A percentile compares a stretch with the other conserved stretches of the same genome.
These are phyloP conservation scores for Quercus mongolica DNA, from an alignment of 306 rosid genomes.

Conservation along the genomic window DNA sequence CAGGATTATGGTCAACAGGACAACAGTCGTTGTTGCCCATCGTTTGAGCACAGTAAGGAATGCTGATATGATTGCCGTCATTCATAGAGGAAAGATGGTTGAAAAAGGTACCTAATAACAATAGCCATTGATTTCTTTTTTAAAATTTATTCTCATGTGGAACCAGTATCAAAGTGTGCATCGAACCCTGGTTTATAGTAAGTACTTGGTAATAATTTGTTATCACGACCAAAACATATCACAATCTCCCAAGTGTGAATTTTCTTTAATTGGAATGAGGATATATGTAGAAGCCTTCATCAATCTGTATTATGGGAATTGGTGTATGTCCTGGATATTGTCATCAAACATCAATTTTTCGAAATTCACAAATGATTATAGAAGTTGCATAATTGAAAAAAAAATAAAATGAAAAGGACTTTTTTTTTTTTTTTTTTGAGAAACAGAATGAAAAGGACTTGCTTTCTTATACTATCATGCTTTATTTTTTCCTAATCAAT, in stretches of 20 bases:
- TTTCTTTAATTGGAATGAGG: background rate
- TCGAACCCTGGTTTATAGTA: background rate
- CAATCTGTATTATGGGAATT: background rate
- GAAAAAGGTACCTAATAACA: constrained; percentile 46
- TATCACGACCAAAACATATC: background rate
- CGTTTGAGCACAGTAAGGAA: constrained; percentile 63
- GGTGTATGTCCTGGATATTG: background rate
- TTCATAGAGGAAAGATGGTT: constrained; percentile 63
- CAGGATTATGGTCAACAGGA: constrained; percentile 55
- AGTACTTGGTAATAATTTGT: background rate
- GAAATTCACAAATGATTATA: background rate
- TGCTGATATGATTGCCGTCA: constrained; percentile 57
- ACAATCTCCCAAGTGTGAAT: background rate
- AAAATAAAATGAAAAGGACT: background rate
- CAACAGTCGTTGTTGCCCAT: constrained; percentile 70
- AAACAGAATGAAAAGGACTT: background rate
- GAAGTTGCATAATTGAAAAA: background rate
- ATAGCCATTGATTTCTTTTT: background rate
- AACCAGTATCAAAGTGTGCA: background rate
- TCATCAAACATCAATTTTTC: background rate
- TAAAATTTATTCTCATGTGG: background rate
- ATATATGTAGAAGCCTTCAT: background rate
- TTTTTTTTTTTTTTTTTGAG: no score
- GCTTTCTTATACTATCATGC: background rate
- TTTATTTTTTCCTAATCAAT: background rate